Evolutionary conservation across 2,329 filamentous ascomycete species (phyloP), one percentile per base, ranked within the genome.

Genomic region (Cucurbitaria berberidis): DNA sequence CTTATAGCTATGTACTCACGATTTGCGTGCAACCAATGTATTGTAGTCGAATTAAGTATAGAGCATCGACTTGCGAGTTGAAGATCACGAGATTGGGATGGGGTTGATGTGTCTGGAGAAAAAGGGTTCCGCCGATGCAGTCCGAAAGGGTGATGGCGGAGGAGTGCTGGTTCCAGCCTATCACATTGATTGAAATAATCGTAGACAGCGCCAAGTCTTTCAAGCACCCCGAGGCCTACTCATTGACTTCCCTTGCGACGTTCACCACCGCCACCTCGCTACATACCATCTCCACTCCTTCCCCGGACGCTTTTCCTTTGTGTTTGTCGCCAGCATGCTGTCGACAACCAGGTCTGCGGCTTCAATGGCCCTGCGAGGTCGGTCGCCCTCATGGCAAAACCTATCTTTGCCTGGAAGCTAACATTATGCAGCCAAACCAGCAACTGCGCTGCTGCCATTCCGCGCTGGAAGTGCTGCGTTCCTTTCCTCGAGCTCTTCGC

Each of bases 401-500:
- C 53, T 47, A 39, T 46, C 50, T 35, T 53, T 52, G 38, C 50
- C 38, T 54, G 43, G 58, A 42, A 66, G 57, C 70, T 75, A 67
- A 74, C 63, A 62, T 46, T 47, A 45, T 49, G 57, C 70, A 91
- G 89, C 81, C 76, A 89, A 86, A 78, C 89, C 89, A 62, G 77
- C 84, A 48, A 80, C 81, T 50, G 80, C 86, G 53, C 77, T 90
- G 68, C 74, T 88, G 55, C 84, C 87, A 62, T 85, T 86, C 76
- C 83, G 87, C 74, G 81, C 83, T 67, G 82, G 70, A 57, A 76
- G 83, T 67, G 81, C 84, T 59, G 85, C 86, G 65, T 82, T 84
- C 65, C 83, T 91, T 66, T 89, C 88, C 45, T 86, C 83, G 59
- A 86, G 86, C 43, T 80, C 85, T 54, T 82, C 85, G 69, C 88